Percentiles rank a stretch among this genome's conserved stretches.
Evolutionary conservation across 176 grass and related monocot genomes (phyloP).

Genomic region (Phyllostachys edulis): DNA sequence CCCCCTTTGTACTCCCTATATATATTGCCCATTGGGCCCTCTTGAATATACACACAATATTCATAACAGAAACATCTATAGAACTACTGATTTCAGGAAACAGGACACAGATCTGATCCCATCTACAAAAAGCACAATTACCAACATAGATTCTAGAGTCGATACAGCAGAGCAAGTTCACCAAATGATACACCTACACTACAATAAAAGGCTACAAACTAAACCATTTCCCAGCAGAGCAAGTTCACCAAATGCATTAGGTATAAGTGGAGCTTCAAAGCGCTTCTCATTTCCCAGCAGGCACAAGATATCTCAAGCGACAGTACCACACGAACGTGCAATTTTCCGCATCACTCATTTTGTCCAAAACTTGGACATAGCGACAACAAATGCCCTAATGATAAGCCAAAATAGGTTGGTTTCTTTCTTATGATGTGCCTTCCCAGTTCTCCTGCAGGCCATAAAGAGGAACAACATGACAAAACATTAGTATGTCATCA

Average conservation of each 20-base stretch:
- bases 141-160: constrained; percentile 12
- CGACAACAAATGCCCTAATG: constrained; percentile 54
- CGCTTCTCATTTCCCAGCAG: background rate
- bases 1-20: no score
- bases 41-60: no score
- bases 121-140: background rate
- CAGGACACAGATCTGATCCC: background rate
- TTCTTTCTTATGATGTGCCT: constrained; percentile 35
- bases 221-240: background rate
- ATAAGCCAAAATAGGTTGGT: constrained; percentile 59
- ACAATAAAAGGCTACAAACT: background rate
- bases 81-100: background rate
- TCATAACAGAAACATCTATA: no score
- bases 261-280: constrained; percentile 20
- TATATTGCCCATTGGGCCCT: no score
- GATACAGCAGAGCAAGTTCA: background rate
- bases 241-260: background rate
- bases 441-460: constrained; percentile 34
- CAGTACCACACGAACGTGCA: background rate
- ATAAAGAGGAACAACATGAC: background rate
- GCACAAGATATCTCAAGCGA: background rate
- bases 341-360: constrained; percentile 26
- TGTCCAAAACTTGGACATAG: constrained; percentile 53
- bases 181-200: constrained; percentile 23
- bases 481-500: background rate